Percentiles rank a stretch among this genome's conserved stretches.
Evolutionary conservation across 73 alveolate genomes (phyloP).

Genomic region (Paramecium primaurelia): DNA sequence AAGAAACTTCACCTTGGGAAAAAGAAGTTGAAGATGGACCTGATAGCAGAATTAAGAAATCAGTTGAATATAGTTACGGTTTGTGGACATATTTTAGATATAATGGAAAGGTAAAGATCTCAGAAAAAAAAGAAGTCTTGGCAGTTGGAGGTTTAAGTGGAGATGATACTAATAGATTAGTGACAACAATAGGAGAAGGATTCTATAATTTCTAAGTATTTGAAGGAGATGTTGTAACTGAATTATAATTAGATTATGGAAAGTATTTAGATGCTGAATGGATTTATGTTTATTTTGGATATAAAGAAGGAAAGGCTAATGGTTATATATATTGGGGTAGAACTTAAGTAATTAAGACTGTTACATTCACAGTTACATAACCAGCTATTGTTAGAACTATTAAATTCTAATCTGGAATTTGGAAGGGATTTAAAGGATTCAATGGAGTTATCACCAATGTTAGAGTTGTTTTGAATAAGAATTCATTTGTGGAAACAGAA

Average conservation of each 20-base stretch:
- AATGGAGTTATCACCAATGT: neutral
- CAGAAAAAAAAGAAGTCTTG: neutral
- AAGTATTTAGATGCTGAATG: conserved; percentile 29
- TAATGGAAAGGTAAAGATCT: neutral
- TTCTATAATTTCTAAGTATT: neutral
- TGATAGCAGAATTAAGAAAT: neutral
- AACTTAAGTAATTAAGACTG: neutral
- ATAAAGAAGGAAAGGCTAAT: conserved; percentile 17
- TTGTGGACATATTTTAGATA: conserved; percentile 46
- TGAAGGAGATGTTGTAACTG: neutral
- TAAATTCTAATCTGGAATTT: neutral
- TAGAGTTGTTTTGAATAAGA: neutral
- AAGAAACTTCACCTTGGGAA: neutral
- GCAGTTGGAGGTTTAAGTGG: neutral
- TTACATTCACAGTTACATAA: neutral
- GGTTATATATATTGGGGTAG: conserved; percentile 10
- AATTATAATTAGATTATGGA: neutral
- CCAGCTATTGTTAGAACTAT: neutral
- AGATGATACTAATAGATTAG: neutral
- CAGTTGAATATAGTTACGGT: conserved; percentile 32
- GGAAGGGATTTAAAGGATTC: neutral
- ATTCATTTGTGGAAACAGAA: neutral
- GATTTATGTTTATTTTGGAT: conserved; percentile 3
- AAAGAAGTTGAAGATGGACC: neutral
- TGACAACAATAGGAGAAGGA: conserved; percentile 2